Evolutionary conservation across 192 early-diverging fungal genomes (phyloP), one percentile per base, ranked within the genome.

Genomic region (Geranomyces michiganensis): DNA sequence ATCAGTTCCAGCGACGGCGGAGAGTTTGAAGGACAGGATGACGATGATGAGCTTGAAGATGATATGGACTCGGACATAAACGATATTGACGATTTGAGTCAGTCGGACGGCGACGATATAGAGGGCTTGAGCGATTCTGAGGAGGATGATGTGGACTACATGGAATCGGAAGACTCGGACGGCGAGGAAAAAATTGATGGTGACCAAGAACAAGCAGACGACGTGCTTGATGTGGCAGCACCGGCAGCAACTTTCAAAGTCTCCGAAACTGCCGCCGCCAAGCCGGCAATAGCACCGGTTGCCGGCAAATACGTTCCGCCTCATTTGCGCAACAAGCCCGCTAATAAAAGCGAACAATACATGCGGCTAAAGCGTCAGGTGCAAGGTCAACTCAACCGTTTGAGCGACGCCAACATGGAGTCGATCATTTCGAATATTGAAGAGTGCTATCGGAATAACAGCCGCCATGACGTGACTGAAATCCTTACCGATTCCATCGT

Each of bases 341-440:
- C 62, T 9, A 71, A 62, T 30, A 86, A 91, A 48, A 82, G 78
- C 29, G 94, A 96, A 77, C 84, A 88, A n/a, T 81, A 90, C 31
- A 76, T 84, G 4, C 86, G 92, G 14, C 81, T 97, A 8, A 90
- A 94, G 62, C 84, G 90, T 27, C 88, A 88, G 56, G 67, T 97
- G 1, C 93, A 95, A 73, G 96, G 96, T 65, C 87, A 91, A 61
- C 80, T 97, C 9, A 98, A 98, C 79, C 65, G 89, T 48, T 81
- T 97, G 67, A 94, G 90, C 76, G 95, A 95, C 75, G 86, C 89
- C 75, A 99, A 98, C 73, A 89, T 99, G 27, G 95, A 94, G 65
- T 86, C 85, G 17, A 97, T 99, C 56, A 75, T 98, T 6, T 56
- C 80, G 56, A 89, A 90, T 21, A 84, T 96, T 49, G 93, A 97